Conservation (phyloP, 139 green algal species). For the Gonium pectorale region DNA sequence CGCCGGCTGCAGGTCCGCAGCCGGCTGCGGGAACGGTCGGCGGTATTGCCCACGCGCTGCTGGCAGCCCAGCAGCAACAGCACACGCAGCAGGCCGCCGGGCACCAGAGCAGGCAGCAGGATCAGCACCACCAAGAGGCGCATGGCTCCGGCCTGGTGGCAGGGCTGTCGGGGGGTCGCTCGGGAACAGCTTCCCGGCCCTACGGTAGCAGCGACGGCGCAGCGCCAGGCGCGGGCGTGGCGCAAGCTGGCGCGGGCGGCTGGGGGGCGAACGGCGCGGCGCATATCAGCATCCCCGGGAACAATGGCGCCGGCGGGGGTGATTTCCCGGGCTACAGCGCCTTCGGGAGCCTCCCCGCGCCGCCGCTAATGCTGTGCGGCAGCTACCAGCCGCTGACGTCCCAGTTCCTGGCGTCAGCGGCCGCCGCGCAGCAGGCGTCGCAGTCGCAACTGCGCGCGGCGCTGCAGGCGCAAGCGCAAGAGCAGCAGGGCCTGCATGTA, state of each 20-base stretch:
- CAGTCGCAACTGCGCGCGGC: background rate
- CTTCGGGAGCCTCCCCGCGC: conserved; percentile 8
- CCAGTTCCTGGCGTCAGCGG: background rate
- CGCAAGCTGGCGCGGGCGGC: no score
- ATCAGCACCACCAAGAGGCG: conserved; percentile 25
- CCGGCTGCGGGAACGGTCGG: no score
- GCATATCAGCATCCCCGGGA: background rate
- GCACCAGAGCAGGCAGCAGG: conserved; percentile 14
- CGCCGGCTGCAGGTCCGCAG: no score
- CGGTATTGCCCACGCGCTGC: conserved; percentile 31
- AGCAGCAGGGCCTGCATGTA: no score
- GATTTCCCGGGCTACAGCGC: no score
- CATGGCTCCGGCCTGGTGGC: no score
- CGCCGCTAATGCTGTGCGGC: conserved; percentile 4
- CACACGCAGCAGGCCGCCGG: conserved; percentile 8
- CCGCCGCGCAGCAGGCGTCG: background rate
- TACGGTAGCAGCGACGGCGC: background rate
- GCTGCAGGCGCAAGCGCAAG: background rate
- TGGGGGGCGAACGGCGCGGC: no score
- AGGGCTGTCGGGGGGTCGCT: no score
- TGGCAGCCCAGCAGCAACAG: conserved; percentile 25
- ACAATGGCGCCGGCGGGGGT: no score
- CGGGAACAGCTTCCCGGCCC: no score
- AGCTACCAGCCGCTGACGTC: conserved; percentile 39
- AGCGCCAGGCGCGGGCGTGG: background rate